phyloP scores from a whole-genome alignment of 2,329 filamentous ascomycete species.

The Verticillium tricorpus region DNA sequence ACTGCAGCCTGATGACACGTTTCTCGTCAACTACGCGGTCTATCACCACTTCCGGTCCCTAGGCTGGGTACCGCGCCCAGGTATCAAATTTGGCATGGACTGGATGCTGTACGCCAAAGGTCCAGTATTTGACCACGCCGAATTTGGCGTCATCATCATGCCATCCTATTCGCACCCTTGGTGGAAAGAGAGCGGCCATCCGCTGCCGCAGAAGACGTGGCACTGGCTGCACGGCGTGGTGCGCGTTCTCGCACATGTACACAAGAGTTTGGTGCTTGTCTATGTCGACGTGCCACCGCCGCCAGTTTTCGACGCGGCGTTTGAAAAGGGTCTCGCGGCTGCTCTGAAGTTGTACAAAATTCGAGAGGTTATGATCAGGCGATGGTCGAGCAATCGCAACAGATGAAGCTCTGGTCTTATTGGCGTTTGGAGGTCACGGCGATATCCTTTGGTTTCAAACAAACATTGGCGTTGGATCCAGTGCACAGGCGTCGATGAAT shows the following conservation, averaged over 20 bases:
- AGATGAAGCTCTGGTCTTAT: conserved; percentile 20
- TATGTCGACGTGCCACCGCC: conserved; percentile 89
- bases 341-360: conserved; percentile 68
- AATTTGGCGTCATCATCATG: conserved; percentile 82
- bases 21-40: conserved; percentile 79
- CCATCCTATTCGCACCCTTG: conserved; percentile 74
- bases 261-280: conserved; percentile 82
- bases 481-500: not conserved
- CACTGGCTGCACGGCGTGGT: conserved; percentile 86
- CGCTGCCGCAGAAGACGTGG: conserved; percentile 55
- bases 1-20: conserved; percentile 72
- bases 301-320: conserved; percentile 36
- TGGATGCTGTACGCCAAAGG: conserved; percentile 92
- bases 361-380: conserved; percentile 73
- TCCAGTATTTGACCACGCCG: conserved; percentile 90
- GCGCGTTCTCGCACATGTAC: conserved; percentile 81
- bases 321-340: conserved; percentile 52
- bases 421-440: not conserved
- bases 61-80: conserved; percentile 89
- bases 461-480: not conserved
- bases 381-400: conserved; percentile 82
- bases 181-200: conserved; percentile 60
- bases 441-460: not conserved
- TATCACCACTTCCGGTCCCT: conserved; percentile 96
- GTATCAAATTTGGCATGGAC: conserved; percentile 92